Evolutionary conservation across 495 filamentous ascomycete species (phyloP).

Genomic region (Cryomyces minteri): DNA sequence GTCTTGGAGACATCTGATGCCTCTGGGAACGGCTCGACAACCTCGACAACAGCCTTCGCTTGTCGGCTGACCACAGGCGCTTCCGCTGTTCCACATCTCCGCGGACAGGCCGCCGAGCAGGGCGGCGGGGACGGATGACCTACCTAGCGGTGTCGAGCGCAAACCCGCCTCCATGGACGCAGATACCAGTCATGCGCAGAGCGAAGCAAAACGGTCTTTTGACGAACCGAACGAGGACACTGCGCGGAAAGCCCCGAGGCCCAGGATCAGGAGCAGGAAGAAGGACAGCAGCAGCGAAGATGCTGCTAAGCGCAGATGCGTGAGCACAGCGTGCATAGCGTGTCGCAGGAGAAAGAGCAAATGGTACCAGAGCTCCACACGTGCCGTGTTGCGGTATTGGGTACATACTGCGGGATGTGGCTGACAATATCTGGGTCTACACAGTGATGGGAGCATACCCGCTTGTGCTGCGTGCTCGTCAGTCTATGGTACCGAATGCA

Average conservation of each 20-base stretch:
- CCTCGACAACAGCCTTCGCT: no score
- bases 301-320: constrained; percentile 60
- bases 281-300: constrained; percentile 11
- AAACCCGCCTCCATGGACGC: neutral
- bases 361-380: neutral
- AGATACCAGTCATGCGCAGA: neutral
- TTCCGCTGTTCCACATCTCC: no score
- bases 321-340: constrained; percentile 85
- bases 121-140: no score
- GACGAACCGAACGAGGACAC: no score
- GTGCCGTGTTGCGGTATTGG: constrained; percentile 8
- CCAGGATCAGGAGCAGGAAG: constrained; percentile 7
- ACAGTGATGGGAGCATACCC: constrained; percentile 86
- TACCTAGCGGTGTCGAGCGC: neutral
- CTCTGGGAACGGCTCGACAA: no score
- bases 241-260: constrained; percentile 1
- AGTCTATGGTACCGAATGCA: constrained; percentile 82
- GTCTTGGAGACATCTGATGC: no score
- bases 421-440: no score
- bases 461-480: constrained; percentile 89
- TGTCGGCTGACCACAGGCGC: no score
- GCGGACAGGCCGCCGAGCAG: no score
- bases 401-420: neutral
- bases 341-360: constrained; percentile 84
- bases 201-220: neutral